phyloP scores from a whole-genome alignment of 2,329 filamentous ascomycete genomes.

The Colletotrichum sp. region DNA sequence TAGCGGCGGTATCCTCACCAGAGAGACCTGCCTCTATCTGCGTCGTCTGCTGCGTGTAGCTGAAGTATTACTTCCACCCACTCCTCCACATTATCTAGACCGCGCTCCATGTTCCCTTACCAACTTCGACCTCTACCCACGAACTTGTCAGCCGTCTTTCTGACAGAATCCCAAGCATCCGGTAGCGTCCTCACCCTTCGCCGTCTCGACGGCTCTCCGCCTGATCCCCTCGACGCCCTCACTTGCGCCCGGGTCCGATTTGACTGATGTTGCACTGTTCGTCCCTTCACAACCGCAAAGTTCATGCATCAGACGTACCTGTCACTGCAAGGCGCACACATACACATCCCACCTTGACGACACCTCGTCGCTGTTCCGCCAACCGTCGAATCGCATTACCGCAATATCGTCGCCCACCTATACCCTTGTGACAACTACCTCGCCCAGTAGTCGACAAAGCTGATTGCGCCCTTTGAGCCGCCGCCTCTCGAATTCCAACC shows the following conservation, averaged over 20 bases:
- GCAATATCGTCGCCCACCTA: background rate
- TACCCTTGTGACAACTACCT: background rate
- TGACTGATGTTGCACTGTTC: slow-evolving; percentile 20
- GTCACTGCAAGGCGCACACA: slow-evolving; percentile 23
- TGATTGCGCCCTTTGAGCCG: background rate
- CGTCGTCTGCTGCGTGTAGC: slow-evolving; percentile 9
- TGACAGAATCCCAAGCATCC: background rate
- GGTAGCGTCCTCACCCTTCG: background rate
- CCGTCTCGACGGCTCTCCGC: background rate
- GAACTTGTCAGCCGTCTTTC: background rate
- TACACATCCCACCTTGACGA: slow-evolving; percentile 26
- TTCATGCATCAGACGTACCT: slow-evolving; percentile 33
- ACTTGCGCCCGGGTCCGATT: background rate
- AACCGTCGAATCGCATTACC: background rate
- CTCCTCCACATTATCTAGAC: slow-evolving; percentile 11
- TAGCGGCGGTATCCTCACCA: slow-evolving; percentile 16
- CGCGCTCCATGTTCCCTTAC: background rate
- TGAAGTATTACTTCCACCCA: slow-evolving; percentile 21
- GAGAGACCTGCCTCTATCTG: slow-evolving; percentile 13
- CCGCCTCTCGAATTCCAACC: background rate
- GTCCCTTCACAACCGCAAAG: slow-evolving; percentile 26
- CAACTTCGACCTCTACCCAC: background rate
- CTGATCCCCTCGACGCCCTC: background rate
- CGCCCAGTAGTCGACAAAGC: slow-evolving; percentile 13
- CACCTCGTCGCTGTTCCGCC: slow-evolving; percentile 23